Conservation (phyloP, 73 alveolate genomes). For the Diophrys appendiculata region DNA sequence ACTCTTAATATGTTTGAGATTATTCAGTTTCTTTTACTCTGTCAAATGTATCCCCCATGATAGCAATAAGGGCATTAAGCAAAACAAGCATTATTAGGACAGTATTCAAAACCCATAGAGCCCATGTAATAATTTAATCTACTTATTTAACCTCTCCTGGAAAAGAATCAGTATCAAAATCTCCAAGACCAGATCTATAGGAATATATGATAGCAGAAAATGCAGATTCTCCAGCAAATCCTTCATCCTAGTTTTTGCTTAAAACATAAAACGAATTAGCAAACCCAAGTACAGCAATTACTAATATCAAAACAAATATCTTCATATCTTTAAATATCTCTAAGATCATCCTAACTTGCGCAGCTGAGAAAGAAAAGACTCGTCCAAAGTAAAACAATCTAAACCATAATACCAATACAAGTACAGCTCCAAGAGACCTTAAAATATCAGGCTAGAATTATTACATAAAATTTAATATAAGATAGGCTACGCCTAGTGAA, state of each 20-base stretch:
- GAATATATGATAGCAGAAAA: slow-evolving; percentile 23
- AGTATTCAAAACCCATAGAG: slow-evolving; percentile 1
- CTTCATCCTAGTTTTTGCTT: slow-evolving; percentile 3
- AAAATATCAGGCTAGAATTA: neutral
- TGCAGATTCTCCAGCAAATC: slow-evolving; percentile 18
- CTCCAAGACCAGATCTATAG: slow-evolving; percentile 16
- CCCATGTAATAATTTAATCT: too few relatives aligned
- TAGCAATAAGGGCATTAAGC: slow-evolving; percentile 3
- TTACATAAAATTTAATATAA: neutral
- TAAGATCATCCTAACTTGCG: slow-evolving; percentile 11
- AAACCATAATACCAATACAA: slow-evolving; percentile 7
- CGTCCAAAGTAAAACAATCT: slow-evolving; percentile 20
- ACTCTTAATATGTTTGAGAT: neutral
- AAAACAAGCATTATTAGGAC: neutral
- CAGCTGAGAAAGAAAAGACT: slow-evolving; percentile 27
- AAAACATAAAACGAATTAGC: slow-evolving; percentile 16
- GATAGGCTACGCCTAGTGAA: neutral
- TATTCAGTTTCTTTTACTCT: neutral
- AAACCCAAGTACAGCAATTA: slow-evolving; percentile 6
- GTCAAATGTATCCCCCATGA: neutral
- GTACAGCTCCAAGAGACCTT: neutral
- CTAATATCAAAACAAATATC: slow-evolving; percentile 6
- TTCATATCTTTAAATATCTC: slow-evolving; percentile 9
- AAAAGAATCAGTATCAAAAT: slow-evolving; percentile 3
- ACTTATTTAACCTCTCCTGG: neutral